These are phyloP conservation scores for Phytophthora sp. DNA, from an alignment of 352 stramenopile species.

Conservation along the genomic window DNA sequence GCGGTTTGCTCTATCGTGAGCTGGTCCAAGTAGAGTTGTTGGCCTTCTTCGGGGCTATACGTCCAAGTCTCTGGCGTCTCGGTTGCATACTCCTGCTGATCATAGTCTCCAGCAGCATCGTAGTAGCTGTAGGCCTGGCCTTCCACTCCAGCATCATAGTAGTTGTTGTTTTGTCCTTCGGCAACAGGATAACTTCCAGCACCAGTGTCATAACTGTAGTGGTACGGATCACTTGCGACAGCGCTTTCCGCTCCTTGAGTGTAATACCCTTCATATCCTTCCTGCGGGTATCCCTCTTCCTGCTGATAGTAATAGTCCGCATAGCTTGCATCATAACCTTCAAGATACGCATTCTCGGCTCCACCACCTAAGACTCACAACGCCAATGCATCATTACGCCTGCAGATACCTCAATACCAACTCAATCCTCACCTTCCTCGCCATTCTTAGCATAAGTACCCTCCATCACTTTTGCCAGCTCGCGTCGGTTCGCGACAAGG, in stretches of 20 bases:
- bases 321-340: conserved; percentile 24
- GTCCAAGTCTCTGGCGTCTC: conserved; percentile 6
- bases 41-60: conserved; percentile 15
- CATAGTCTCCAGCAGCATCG: neutral
- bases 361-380: too few relatives aligned
- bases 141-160: neutral
- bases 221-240: conserved; percentile 1
- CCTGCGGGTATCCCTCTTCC: conserved; percentile 11
- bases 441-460: too few relatives aligned
- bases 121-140: conserved; percentile 18
- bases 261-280: conserved; percentile 11
- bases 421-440: conserved; percentile 1
- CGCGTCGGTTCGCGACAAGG: conserved; percentile 8
- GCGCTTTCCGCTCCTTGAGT: neutral
- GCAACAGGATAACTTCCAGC: neutral
- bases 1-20: conserved; percentile 15
- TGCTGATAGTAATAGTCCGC: conserved; percentile 18
- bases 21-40: conserved; percentile 30
- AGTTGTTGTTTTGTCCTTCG: neutral
- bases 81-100: neutral
- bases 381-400: too few relatives aligned
- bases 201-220: conserved; percentile 12
- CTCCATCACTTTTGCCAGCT: too few relatives aligned
- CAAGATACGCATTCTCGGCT: conserved; percentile 8
- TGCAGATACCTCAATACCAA: neutral